Evolutionary conservation across 768 basidiomycete genomes (phyloP).

Genomic region (Leccinum sublutescens): DNA sequence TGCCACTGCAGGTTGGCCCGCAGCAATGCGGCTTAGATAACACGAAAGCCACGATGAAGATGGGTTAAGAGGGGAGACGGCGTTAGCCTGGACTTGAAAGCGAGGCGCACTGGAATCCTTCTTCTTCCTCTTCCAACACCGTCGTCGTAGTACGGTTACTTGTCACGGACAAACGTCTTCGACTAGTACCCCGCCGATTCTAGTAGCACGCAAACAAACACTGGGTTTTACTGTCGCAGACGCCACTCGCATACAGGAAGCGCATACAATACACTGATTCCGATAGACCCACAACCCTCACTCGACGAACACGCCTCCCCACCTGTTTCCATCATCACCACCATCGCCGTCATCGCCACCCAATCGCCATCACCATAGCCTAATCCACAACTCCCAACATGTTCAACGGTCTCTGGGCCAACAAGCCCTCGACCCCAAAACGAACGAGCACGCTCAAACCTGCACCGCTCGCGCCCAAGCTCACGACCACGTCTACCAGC

Average conservation of each 20-base stretch:
- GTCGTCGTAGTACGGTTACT: no score
- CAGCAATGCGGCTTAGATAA: conserved; percentile 16
- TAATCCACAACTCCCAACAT: not conserved
- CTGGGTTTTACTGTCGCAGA: no score
- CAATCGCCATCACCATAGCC: not conserved
- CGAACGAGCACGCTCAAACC: conserved; percentile 17
- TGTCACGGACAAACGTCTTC: not conserved
- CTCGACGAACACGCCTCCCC: no score
- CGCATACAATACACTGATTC: no score
- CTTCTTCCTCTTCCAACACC: not conserved
- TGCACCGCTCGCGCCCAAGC: conserved; percentile 23
- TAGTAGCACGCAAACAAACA: no score
- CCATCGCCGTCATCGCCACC: not conserved
- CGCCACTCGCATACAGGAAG: no score
- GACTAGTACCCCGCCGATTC: no score
- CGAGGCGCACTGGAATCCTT: not conserved
- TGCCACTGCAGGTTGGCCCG: not conserved
- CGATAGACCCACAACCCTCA: no score
- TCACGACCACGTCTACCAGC: conserved; percentile 12
- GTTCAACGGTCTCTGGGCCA: conserved; percentile 9
- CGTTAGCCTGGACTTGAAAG: not conserved
- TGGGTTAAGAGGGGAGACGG: no score
- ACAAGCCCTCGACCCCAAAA: conserved; percentile 17
- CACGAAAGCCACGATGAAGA: not conserved
- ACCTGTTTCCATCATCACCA: not conserved